Conservation (phyloP, 225 moss, liverwort and hornwort species). For the Physcomitrellopsis africana region DNA sequence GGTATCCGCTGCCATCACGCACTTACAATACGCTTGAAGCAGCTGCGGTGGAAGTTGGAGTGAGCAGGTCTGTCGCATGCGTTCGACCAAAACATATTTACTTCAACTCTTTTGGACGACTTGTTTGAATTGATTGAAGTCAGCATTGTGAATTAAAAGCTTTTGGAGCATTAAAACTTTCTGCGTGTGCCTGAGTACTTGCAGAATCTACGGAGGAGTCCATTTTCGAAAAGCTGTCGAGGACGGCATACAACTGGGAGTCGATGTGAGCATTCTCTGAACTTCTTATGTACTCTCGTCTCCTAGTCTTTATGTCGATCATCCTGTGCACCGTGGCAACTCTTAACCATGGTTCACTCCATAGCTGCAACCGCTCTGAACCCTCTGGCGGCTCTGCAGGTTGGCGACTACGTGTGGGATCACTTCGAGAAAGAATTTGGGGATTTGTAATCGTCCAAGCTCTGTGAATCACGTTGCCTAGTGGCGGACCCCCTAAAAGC, state of each 20-base stretch:
- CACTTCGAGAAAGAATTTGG: slow-evolving; percentile 51
- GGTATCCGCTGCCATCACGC: slow-evolving; percentile 57
- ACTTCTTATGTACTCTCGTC: neutral
- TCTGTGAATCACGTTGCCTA: too few species aligned
- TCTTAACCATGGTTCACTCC: neutral
- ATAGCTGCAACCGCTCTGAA: neutral
- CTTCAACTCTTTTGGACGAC: too few species aligned
- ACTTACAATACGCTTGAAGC: slow-evolving; percentile 48
- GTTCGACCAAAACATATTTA: neutral
- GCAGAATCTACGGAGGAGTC: slow-evolving; percentile 75
- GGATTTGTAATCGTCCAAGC: neutral
- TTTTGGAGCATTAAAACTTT: neutral
- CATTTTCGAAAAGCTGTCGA: slow-evolving; percentile 61
- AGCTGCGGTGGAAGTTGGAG: slow-evolving; percentile 41
- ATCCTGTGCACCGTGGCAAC: neutral
- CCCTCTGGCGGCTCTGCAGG: slow-evolving; percentile 32
- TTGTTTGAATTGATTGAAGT: neutral
- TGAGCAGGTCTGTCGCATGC: slow-evolving; percentile 63
- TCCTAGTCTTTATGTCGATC: neutral
- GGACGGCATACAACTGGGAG: slow-evolving; percentile 50
- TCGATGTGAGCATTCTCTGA: slow-evolving; percentile 30
- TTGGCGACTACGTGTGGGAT: slow-evolving; percentile 53
- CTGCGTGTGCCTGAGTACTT: neutral
- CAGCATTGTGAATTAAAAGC: neutral
- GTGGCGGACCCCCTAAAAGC: too few species aligned